A percentile compares a stretch with the other conserved stretches of the same genome.
Evolutionary conservation across 78 protist genomes (phyloP).

Genomic region (Polysphondylium violaceum): DNA sequence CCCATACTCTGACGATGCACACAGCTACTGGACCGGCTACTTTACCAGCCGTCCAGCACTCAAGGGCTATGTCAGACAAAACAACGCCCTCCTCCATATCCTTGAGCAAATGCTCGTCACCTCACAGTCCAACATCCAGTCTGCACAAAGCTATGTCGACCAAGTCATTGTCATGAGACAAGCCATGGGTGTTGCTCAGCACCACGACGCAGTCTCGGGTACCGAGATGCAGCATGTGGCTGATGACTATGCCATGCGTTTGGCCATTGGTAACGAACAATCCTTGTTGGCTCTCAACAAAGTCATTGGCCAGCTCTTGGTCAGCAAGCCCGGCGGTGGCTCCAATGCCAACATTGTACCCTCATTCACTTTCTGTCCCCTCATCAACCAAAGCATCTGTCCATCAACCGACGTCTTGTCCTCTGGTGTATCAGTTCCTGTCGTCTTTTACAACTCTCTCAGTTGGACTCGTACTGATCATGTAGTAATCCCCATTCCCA

Average conservation of each 20-base stretch:
- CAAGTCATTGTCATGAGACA: slow-evolving; percentile 32
- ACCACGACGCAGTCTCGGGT: slow-evolving; percentile 95
- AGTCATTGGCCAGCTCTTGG: slow-evolving; percentile 17
- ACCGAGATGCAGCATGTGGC: slow-evolving; percentile 90
- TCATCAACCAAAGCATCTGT: slow-evolving; percentile 51
- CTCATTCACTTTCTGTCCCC: slow-evolving; percentile 47
- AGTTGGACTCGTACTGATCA: slow-evolving; percentile 13
- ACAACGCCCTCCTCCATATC: slow-evolving; percentile 32
- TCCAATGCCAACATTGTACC: neutral
- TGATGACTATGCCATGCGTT: slow-evolving; percentile 88
- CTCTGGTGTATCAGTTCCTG: slow-evolving; percentile 28
- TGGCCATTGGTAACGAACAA: slow-evolving; percentile 68
- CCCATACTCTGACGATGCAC: slow-evolving; percentile 91
- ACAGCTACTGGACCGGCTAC: slow-evolving; percentile 95
- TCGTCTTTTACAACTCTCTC: slow-evolving; percentile 56
- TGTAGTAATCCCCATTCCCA: slow-evolving; percentile 62
- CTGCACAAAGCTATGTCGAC: neutral
- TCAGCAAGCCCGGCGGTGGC: neutral
- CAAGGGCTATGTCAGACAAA: slow-evolving; percentile 85
- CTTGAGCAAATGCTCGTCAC: slow-evolving; percentile 79
- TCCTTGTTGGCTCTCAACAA: neutral
- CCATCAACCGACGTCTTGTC: slow-evolving; percentile 33
- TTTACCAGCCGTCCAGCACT: slow-evolving; percentile 88
- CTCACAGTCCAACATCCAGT: neutral
- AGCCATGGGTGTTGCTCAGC: slow-evolving; percentile 85